Evolutionary conservation across 106 monocot species (phyloP).

Genomic region (Platanthera zijinensis): DNA sequence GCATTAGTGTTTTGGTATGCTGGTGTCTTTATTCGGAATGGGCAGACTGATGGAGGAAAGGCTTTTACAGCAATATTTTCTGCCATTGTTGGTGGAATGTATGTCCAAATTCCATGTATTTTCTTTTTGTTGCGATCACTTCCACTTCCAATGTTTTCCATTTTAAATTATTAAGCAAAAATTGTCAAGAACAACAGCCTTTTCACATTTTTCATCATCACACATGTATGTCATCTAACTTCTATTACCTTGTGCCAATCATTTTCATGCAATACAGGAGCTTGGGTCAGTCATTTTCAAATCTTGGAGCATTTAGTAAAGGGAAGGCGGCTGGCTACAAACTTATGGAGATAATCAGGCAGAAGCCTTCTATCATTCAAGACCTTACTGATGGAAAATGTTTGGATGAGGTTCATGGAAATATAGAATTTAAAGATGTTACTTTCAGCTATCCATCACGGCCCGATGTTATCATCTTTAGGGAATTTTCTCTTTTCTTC

Average conservation of each 20-base stretch:
- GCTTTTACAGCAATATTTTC: conserved; percentile 99
- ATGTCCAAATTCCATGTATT: conserved; percentile 16
- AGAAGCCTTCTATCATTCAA: conserved; percentile 74
- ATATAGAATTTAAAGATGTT: conserved; percentile 89
- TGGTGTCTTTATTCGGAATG: conserved; percentile 92
- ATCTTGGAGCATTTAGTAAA: conserved; percentile 94
- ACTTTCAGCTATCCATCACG: conserved; percentile 93
- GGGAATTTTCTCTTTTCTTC: conserved; percentile 80
- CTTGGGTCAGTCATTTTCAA: conserved; percentile 87
- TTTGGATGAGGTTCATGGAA: conserved; percentile 76
- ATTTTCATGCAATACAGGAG: conserved; percentile 52
- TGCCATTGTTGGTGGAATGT: conserved; percentile 99
- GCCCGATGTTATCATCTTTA: conserved; percentile 81
- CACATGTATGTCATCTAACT: neutral
- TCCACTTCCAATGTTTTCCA: neutral
- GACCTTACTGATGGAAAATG: conserved; percentile 63
- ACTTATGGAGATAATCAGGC: conserved; percentile 75
- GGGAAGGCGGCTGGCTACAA: conserved; percentile 92
- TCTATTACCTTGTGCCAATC: neutral
- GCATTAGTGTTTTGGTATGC: conserved; percentile 98
- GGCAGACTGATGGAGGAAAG: conserved; percentile 96
- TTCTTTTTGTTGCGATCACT: neutral
- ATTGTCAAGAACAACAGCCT: neutral
- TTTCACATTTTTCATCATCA: neutral
- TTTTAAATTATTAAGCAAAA: neutral